Conservation (phyloP, 352 stramenopile species). For the Globisporangium rhizosaccharum region DNA sequence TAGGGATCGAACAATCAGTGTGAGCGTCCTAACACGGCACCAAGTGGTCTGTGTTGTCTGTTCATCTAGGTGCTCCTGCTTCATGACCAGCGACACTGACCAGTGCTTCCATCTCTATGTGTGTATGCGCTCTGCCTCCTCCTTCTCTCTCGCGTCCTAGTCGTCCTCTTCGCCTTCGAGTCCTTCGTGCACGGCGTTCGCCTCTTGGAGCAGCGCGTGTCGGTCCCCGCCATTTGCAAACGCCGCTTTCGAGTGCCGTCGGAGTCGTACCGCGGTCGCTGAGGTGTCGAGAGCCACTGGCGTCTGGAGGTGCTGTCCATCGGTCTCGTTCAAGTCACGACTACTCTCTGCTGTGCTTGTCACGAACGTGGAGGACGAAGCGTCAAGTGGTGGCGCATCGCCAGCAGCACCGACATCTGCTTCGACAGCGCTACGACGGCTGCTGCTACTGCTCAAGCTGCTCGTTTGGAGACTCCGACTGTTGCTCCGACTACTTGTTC, state of each 20-base stretch:
- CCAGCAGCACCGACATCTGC: too few relatives aligned
- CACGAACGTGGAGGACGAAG: too few relatives aligned
- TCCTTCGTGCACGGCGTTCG: conserved; percentile 9
- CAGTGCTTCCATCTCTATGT: background rate
- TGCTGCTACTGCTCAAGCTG: too few relatives aligned
- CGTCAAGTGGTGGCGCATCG: too few relatives aligned
- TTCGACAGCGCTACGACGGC: too few relatives aligned
- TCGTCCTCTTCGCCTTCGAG: conserved; percentile 3
- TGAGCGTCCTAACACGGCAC: background rate
- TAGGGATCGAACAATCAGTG: background rate
- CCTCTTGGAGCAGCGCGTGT: conserved; percentile 10
- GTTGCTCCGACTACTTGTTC: background rate
- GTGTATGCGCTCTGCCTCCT: background rate
- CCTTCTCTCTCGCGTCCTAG: background rate
- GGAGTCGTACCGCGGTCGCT: background rate
- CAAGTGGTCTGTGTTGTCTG: background rate
- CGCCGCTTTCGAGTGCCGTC: conserved; percentile 6
- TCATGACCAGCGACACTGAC: background rate
- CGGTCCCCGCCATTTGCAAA: background rate
- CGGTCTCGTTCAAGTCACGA: too few relatives aligned
- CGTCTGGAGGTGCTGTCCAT: background rate
- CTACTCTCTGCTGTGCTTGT: too few relatives aligned
- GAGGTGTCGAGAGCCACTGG: background rate
- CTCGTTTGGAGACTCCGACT: too few relatives aligned
- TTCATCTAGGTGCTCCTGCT: background rate